A percentile compares a stretch with the other conserved stretches of the same genome.
phyloP scores from a whole-genome alignment of 345 rosid genomes.

The Laguncularia racemosa region DNA sequence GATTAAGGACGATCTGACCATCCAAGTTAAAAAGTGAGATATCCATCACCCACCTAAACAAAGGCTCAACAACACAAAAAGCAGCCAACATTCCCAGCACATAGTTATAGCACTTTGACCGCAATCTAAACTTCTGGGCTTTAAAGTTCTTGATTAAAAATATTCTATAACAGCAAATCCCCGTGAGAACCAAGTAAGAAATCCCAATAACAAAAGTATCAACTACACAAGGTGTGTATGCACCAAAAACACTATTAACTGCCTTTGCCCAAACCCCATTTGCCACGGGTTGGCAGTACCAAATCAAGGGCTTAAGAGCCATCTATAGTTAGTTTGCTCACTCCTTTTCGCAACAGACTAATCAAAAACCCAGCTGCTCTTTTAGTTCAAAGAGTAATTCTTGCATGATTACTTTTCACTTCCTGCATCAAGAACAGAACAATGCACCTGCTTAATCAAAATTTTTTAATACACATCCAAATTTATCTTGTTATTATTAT shows the following conservation, averaged over 20 bases:
- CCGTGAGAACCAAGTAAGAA: constrained; percentile 64
- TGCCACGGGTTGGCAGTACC: constrained; percentile 71
- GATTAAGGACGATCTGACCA: constrained; percentile 52
- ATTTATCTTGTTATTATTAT: no score
- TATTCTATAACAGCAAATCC: constrained; percentile 57
- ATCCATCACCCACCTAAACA: constrained; percentile 59
- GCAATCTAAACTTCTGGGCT: constrained; percentile 53
- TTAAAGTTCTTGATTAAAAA: constrained; percentile 53
- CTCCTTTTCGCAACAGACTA: no score
- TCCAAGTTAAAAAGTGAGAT: constrained; percentile 53
- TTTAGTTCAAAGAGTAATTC: no score
- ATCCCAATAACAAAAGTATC: constrained; percentile 52
- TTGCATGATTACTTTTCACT: no score
- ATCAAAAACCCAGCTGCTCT: no score
- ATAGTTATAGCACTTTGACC: constrained; percentile 55
- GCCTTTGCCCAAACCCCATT: constrained; percentile 54
- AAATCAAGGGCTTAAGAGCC: constrained; percentile 54
- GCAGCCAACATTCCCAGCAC: constrained; percentile 53
- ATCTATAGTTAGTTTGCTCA: constrained; percentile 14
- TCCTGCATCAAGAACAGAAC: no score
- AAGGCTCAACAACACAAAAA: constrained; percentile 65
- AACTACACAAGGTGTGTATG: constrained; percentile 66
- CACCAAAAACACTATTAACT: constrained; percentile 62
- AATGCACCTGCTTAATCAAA: no score
- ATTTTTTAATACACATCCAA: no score